Conservation (phyloP, 2,329 filamentous ascomycete genomes). For the Penicillium sp. region DNA sequence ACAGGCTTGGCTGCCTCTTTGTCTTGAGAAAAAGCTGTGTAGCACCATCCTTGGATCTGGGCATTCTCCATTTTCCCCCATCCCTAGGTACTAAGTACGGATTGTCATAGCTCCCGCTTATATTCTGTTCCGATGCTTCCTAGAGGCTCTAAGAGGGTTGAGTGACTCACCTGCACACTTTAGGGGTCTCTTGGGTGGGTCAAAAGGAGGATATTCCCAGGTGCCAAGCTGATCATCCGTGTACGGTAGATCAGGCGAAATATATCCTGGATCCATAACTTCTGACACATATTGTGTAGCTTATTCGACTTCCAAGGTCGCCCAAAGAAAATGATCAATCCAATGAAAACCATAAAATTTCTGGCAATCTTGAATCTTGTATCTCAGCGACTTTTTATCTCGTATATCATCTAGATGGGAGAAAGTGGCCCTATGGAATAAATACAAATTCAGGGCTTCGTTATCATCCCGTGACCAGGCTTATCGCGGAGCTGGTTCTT, state of each 20-base stretch:
- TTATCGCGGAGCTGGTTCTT: constrained; percentile 6
- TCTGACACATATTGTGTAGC: neutral
- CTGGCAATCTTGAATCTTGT: too few relatives aligned
- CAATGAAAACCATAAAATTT: neutral
- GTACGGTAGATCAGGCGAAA: neutral
- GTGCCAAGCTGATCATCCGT: neutral
- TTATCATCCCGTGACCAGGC: constrained; percentile 6
- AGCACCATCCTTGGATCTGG: too few relatives aligned
- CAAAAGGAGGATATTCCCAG: too few relatives aligned
- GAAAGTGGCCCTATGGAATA: neutral
- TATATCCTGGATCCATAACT: neutral
- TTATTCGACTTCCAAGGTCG: neutral
- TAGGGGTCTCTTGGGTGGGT: neutral
- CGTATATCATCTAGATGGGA: too few relatives aligned
- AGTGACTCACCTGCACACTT: neutral
- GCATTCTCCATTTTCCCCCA: constrained; percentile 8
- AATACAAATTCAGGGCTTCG: neutral
- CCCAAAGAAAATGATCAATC: neutral
- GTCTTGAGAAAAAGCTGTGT: constrained; percentile 7
- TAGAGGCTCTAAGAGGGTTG: neutral
- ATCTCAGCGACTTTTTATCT: too few relatives aligned
- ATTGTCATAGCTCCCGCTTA: constrained; percentile 1
- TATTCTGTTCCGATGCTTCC: neutral
- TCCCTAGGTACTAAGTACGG: constrained; percentile 4
- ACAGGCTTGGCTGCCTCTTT: constrained; percentile 1